Evolutionary conservation across 257 asterid species (phyloP).

Genomic region (Nemophila menziesii): DNA sequence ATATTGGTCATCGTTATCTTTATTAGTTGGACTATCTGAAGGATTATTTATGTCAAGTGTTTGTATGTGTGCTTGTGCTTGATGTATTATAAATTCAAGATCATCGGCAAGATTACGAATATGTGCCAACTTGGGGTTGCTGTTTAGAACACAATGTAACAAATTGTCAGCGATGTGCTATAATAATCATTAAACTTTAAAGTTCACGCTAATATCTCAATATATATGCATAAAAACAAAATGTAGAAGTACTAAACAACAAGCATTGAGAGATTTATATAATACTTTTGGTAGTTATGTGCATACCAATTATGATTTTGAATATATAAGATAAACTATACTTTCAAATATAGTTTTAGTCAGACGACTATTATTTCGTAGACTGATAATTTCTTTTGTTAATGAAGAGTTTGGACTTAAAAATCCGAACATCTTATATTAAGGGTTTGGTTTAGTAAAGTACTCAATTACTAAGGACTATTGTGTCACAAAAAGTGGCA

Average conservation of each 20-base stretch:
- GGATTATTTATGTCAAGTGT: conserved; percentile 1
- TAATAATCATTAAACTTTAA: background rate
- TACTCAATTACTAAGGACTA: too few species aligned
- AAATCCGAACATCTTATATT: too few species aligned
- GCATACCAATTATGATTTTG: too few species aligned
- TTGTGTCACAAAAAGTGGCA: too few species aligned
- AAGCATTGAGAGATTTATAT: background rate
- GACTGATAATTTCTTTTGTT: too few species aligned
- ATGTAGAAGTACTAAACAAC: background rate
- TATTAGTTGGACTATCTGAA: background rate
- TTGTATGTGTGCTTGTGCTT: background rate
- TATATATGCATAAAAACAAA: background rate
- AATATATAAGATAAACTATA: too few species aligned
- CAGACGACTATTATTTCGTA: too few species aligned
- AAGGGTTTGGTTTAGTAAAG: too few species aligned
- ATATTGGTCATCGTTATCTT: background rate
- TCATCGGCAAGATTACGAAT: conserved; percentile 18
- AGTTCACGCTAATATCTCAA: background rate
- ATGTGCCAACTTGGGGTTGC: conserved; percentile 16
- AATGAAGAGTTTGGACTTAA: too few species aligned
- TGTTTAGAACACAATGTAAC: background rate
- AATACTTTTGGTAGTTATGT: too few species aligned
- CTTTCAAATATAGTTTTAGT: too few species aligned
- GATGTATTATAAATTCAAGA: conserved; percentile 10
- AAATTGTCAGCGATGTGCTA: background rate